Evolutionary conservation across 257 asterid genomes (phyloP), one percentile per base, ranked within the genome.

Genomic region (Petunia axillaris): DNA sequence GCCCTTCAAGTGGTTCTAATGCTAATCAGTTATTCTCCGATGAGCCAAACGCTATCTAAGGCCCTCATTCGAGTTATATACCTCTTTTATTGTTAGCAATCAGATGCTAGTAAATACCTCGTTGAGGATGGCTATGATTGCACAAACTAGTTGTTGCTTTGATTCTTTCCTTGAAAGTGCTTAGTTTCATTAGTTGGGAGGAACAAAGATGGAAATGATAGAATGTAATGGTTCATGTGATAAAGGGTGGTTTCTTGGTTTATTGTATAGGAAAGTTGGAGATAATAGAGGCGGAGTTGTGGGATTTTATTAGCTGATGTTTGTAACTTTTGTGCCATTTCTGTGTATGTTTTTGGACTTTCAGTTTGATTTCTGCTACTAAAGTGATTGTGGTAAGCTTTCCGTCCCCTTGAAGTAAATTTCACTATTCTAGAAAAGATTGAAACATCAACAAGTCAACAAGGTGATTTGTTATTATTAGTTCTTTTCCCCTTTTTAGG

Each of bases 1-100:
- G 85, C 60, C 79, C 79, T 82, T 64, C 70, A n/a, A 2, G 53
- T 81, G 55, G 84, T 82, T 79, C 64, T 5, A 39, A 43, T 13
- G 43, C 64, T 70, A 76, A 76, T 80, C 10, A 50, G 41, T 40
- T 2, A 64, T 48, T 59, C 74, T 44, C 54, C 53, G 13, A 41
- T 41, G 54, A 41, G 53, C 76, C 40, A 16, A 10, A 68, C 5
- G 38, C 73, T 64, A 64, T 9, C 15, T 13, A 14, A 66, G 53
- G 53, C 37, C 37, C 75, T 66, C 75, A 14, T 66, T 68, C 55
- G 44, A 68, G 39, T 25, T 25, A 25, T 25, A 25, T 25, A 25
- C 25, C 25, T 25, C 25, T 25, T 25, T 25, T 25, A 25, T 25
- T 25, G 25, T 25, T 50, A 73, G 62, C 78, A 36, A 36, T 68